These are phyloP conservation scores for Termitomyces sp. DNA, from an alignment of 768 basidiomycete species.

Conservation along the genomic window DNA sequence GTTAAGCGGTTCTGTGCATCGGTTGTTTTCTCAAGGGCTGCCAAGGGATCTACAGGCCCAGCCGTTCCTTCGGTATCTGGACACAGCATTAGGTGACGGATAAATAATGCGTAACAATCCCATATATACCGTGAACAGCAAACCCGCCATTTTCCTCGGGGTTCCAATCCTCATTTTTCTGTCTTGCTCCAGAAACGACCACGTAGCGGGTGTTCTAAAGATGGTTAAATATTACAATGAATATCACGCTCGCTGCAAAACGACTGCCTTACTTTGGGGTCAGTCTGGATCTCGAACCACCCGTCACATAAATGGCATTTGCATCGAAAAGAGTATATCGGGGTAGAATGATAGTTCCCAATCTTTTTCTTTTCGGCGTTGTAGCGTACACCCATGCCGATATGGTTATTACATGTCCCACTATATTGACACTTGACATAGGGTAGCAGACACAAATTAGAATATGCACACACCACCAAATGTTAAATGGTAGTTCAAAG, in stretches of 20 bases:
- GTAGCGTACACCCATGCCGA: slow-evolving; percentile 99
- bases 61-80: slow-evolving; percentile 68
- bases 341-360: slow-evolving; percentile 91
- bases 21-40: slow-evolving; percentile 85
- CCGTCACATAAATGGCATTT: slow-evolving; percentile 95
- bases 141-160: slow-evolving; percentile 95
- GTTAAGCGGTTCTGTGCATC: slow-evolving; percentile 69
- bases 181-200: slow-evolving; percentile 87
- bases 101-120: background rate
- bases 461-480: slow-evolving; percentile 74
- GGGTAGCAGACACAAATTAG: background rate
- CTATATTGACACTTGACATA: slow-evolving; percentile 43
- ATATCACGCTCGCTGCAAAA: background rate
- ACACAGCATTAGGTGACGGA: background rate
- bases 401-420: slow-evolving; percentile 91
- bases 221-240: background rate
- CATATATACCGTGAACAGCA: slow-evolving; percentile 70
- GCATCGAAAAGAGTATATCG: slow-evolving; percentile 93
- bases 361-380: slow-evolving; percentile 99
- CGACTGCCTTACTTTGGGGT: slow-evolving; percentile 71
- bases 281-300: slow-evolving; percentile 99
- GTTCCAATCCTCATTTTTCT: slow-evolving; percentile 96
- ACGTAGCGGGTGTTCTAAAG: slow-evolving; percentile 91
- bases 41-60: slow-evolving; percentile 76
- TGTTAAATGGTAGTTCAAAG: slow-evolving; percentile 95